phyloP scores from a whole-genome alignment of 106 monocot species.

The Apostasia shenzhenica region DNA sequence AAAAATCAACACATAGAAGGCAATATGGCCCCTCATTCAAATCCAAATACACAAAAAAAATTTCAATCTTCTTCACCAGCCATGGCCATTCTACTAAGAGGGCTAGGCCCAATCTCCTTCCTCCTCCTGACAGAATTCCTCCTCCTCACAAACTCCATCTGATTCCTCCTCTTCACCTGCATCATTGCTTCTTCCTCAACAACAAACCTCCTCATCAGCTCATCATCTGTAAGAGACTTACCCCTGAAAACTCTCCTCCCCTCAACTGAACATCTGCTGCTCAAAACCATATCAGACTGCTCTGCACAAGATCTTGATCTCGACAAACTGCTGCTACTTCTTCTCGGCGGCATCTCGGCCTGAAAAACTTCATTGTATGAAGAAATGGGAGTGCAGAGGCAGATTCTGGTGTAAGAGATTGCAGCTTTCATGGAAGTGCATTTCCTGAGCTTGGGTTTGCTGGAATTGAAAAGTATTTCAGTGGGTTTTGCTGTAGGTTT shows the following conservation, averaged over 20 bases:
- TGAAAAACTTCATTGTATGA: conserved; percentile 56
- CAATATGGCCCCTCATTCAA: no score
- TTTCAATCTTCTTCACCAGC: conserved; percentile 27
- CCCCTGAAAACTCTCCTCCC: conserved; percentile 65
- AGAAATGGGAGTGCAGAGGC: conserved; percentile 76
- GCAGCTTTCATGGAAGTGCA: conserved; percentile 48
- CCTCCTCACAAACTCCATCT: conserved; percentile 75
- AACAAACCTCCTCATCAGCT: conserved; percentile 79
- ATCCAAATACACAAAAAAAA: no score
- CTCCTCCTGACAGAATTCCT: conserved; percentile 47
- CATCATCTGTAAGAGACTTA: conserved; percentile 77
- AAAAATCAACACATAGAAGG: no score
- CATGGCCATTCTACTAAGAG: conserved; percentile 65
- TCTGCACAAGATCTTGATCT: conserved; percentile 34
- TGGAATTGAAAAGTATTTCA: neutral
- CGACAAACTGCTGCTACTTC: conserved; percentile 67
- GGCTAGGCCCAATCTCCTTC: conserved; percentile 75
- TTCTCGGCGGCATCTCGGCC: conserved; percentile 31
- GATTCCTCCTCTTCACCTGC: conserved; percentile 49
- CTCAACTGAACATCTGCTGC: conserved; percentile 13
- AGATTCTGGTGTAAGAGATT: conserved; percentile 60
- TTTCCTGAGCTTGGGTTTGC: conserved; percentile 40
- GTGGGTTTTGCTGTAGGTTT: conserved; percentile 19
- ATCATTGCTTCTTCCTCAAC: conserved; percentile 74
- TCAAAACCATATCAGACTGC: conserved; percentile 1